Evolutionary conservation across 257 asterid species (phyloP).

Genomic region (Paraleonurus japonicus): DNA sequence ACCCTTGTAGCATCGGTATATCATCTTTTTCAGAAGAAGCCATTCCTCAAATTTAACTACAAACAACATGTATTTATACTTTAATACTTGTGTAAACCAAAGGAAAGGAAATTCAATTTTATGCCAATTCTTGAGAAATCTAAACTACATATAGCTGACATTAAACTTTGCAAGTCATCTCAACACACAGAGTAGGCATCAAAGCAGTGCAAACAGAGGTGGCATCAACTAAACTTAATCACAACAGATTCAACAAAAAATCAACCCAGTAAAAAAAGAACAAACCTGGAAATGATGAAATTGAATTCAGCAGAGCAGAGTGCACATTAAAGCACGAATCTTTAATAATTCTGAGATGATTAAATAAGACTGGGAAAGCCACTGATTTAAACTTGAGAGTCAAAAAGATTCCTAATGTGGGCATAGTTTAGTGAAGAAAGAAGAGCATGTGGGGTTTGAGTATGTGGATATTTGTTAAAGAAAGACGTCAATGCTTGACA

Average conservation of each 20-base stretch:
- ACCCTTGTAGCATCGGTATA: constrained; percentile 52
- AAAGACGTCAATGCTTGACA: too few species aligned
- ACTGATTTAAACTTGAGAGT: neutral
- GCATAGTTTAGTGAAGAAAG: neutral
- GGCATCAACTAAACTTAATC: neutral
- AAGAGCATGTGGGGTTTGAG: neutral
- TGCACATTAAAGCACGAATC: neutral
- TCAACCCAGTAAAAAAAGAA: neutral
- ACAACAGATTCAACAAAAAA: neutral
- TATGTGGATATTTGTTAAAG: too few species aligned
- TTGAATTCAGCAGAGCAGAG: neutral
- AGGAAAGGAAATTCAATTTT: too few species aligned
- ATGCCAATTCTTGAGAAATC: neutral
- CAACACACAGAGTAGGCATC: too few species aligned
- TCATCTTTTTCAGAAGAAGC: constrained; percentile 56
- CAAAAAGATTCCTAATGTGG: neutral
- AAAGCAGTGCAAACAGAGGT: too few species aligned
- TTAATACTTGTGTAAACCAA: too few species aligned
- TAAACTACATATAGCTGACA: neutral
- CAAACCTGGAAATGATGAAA: neutral
- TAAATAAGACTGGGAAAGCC: neutral
- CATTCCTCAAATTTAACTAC: constrained; percentile 42
- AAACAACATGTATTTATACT: constrained; percentile 12
- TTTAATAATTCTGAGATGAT: neutral
- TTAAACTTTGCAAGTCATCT: neutral